Evolutionary conservation across 2,329 filamentous ascomycete species (phyloP).

Genomic region (Elsinoe arachidis): DNA sequence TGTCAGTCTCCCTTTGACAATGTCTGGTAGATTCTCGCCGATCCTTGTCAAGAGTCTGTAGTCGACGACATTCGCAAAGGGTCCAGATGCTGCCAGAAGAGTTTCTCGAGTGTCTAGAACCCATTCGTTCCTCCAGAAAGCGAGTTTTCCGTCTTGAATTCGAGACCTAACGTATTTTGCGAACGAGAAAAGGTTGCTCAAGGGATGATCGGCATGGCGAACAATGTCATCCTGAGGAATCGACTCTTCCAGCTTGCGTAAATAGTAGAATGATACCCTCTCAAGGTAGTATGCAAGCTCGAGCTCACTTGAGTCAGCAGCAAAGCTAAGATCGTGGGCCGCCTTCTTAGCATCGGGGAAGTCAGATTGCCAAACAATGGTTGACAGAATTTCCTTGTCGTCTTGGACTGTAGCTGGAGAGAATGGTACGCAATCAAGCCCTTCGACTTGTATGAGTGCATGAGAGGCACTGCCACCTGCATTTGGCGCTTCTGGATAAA

Average conservation of each 20-base stretch:
- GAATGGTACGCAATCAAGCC: conserved; percentile 4
- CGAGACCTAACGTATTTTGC: not conserved
- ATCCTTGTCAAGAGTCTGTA: conserved; percentile 12
- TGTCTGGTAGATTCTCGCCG: conserved; percentile 29
- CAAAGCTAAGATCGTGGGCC: not conserved
- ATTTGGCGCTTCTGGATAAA: not conserved
- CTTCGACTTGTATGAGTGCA: conserved; percentile 1
- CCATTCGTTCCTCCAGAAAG: not conserved
- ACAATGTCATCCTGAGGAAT: not conserved
- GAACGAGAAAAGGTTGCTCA: not conserved
- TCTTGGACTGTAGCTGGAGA: not conserved
- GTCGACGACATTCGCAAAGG: not conserved
- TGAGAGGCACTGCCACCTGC: not conserved
- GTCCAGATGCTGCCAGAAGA: not conserved
- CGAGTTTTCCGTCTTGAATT: not conserved
- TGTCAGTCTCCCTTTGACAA: conserved; percentile 28
- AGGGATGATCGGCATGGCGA: not conserved
- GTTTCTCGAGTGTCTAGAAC: not conserved
- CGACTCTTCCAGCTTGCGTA: not conserved
- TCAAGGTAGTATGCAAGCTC: not conserved
- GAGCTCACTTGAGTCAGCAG: not conserved
- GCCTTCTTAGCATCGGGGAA: conserved; percentile 1
- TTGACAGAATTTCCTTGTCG: conserved; percentile 3
- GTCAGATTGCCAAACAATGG: not conserved
- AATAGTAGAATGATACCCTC: conserved; percentile 5